A percentile compares a stretch with the other conserved stretches of the same genome.
phyloP scores from a whole-genome alignment of 805 yeast genomes.

The Citeromyces matritensis region DNA sequence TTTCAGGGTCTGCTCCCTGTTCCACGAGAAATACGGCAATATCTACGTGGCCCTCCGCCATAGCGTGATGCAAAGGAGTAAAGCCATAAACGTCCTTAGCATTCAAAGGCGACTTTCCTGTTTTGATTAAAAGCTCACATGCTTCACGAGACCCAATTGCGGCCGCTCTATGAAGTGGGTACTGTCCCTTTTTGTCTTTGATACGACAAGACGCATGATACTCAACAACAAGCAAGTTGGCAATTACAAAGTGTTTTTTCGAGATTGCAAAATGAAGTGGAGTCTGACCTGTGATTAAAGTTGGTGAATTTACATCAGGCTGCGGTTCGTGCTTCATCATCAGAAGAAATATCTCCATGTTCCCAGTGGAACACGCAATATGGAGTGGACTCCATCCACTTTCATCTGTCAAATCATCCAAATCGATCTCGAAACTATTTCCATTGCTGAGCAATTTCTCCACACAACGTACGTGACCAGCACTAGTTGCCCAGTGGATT shows the following conservation, averaged over 20 bases:
- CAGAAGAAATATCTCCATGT: constrained; percentile 29
- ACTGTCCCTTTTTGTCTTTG: constrained; percentile 52
- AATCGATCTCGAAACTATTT: constrained; percentile 26
- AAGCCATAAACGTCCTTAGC: constrained; percentile 60
- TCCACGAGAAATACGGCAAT: constrained; percentile 46
- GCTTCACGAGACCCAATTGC: constrained; percentile 53
- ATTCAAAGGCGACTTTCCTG: constrained; percentile 49
- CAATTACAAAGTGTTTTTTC: constrained; percentile 41
- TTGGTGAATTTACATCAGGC: constrained; percentile 51
- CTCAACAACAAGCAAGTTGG: constrained; percentile 30
- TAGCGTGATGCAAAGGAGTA: constrained; percentile 82
- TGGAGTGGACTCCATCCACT: constrained; percentile 87
- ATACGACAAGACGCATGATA: constrained; percentile 46
- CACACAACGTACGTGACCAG: constrained; percentile 36
- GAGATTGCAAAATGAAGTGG: constrained; percentile 66
- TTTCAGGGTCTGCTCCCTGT: constrained; percentile 49
- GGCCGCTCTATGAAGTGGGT: constrained; percentile 75
- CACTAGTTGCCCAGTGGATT: constrained; percentile 79
- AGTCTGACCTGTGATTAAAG: constrained; percentile 47
- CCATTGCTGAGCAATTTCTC: constrained; percentile 24
- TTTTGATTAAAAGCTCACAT: constrained; percentile 33
- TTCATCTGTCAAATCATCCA: constrained; percentile 56
- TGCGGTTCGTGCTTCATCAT: constrained; percentile 34
- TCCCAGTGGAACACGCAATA: constrained; percentile 68
- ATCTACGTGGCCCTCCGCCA: constrained; percentile 82